Conservation (phyloP, 345 rosid species). For the Sisymbrium altissimum region DNA sequence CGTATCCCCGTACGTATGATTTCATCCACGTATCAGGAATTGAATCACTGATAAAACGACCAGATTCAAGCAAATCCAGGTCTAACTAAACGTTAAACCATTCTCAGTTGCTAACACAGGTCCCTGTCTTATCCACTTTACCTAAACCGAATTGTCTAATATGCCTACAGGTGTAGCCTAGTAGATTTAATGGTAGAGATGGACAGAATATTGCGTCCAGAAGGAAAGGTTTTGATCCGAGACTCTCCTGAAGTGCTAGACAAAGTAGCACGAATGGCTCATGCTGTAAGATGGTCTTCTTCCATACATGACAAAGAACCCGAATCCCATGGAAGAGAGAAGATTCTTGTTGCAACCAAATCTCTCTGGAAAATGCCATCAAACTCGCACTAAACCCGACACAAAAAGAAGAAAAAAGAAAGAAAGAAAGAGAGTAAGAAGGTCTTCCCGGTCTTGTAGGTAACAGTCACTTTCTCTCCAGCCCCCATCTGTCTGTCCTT, state of each 20-base stretch:
- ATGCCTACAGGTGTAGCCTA: conserved; percentile 66
- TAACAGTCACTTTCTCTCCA: conserved; percentile 31
- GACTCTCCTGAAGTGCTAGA: conserved; percentile 85
- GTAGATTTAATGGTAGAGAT: conserved; percentile 91
- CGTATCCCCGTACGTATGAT: conserved; percentile 95
- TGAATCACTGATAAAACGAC: conserved; percentile 60
- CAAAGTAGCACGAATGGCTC: conserved; percentile 60
- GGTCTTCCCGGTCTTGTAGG: conserved; percentile 40
- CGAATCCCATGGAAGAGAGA: conserved; percentile 65
- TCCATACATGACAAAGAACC: conserved; percentile 67
- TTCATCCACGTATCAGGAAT: conserved; percentile 82
- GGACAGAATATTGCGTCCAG: conserved; percentile 88
- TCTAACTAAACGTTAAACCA: conserved; percentile 11
- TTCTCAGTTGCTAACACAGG: not conserved
- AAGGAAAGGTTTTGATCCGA: conserved; percentile 72
- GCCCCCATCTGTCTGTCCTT: conserved; percentile 8
- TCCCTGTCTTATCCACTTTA: not conserved
- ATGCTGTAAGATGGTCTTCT: conserved; percentile 70
- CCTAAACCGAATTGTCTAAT: not conserved
- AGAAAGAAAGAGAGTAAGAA: not conserved
- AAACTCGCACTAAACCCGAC: conserved; percentile 42
- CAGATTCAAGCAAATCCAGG: conserved; percentile 54
- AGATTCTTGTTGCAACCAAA: conserved; percentile 71
- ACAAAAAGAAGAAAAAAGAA: not conserved
- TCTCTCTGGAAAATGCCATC: conserved; percentile 58